Conservation (phyloP, 2,329 filamentous ascomycete genomes). For the Apiospora phragmitis region DNA sequence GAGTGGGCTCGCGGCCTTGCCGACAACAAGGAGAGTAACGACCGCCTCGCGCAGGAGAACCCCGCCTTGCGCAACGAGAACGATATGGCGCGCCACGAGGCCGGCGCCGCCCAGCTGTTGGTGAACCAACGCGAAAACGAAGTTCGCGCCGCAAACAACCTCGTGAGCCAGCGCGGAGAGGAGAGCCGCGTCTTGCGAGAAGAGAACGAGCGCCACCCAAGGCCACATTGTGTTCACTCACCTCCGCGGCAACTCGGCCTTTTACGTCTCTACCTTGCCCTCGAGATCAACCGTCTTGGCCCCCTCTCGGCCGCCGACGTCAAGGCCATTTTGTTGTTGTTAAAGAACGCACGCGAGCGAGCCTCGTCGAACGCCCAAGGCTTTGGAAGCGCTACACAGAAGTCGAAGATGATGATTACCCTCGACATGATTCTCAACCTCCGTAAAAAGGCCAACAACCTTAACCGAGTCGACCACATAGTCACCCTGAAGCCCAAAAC, state of each 20-base stretch:
- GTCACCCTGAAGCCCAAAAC: neutral
- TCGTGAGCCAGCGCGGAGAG: too few relatives aligned
- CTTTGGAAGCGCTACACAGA: neutral
- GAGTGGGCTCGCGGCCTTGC: too few relatives aligned
- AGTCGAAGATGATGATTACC: neutral
- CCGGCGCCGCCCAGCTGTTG: too few relatives aligned
- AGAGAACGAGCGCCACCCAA: neutral
- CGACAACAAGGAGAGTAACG: too few relatives aligned
- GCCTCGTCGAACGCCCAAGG: neutral
- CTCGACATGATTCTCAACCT: neutral
- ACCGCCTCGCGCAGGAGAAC: too few relatives aligned
- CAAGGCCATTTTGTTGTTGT: neutral
- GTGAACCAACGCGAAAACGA: too few relatives aligned
- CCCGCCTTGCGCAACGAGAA: too few relatives aligned
- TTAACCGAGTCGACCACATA: neutral
- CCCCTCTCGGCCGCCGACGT: neutral
- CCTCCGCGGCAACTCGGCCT: neutral
- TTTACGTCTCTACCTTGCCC: neutral
- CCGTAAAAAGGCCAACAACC: neutral
- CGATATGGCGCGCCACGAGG: too few relatives aligned
- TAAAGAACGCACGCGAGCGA: neutral
- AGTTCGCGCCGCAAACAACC: too few relatives aligned
- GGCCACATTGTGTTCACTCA: neutral
- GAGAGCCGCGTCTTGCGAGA: too few relatives aligned
- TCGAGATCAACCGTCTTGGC: neutral